phyloP scores from a whole-genome alignment of 2,329 filamentous ascomycete species.

The Podosphaera aphanis region DNA sequence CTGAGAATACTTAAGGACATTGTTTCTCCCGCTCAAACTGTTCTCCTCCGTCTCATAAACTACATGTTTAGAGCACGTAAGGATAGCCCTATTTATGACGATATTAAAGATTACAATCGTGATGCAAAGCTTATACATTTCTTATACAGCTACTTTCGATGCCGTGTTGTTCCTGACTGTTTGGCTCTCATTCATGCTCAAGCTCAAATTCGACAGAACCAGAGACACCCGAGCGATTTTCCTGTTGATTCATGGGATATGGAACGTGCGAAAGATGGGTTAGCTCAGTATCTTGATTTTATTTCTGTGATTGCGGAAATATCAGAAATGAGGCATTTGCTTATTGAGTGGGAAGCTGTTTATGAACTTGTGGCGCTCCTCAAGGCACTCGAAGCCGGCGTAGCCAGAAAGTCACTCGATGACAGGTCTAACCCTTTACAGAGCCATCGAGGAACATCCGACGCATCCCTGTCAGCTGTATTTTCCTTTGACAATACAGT shows the following conservation, averaged over 20 bases:
- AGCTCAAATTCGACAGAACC: slow-evolving; percentile 60
- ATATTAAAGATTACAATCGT: slow-evolving; percentile 27
- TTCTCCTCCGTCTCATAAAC: slow-evolving; percentile 73
- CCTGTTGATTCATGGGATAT: slow-evolving; percentile 93
- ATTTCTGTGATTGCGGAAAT: slow-evolving; percentile 76
- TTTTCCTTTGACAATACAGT: slow-evolving; percentile 1
- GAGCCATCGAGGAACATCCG: slow-evolving; percentile 17
- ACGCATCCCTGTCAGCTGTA: background rate
- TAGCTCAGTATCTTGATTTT: slow-evolving; percentile 86
- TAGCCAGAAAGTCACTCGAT: slow-evolving; percentile 56
- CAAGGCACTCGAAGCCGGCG: slow-evolving; percentile 66
- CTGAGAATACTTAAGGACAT: slow-evolving; percentile 87
- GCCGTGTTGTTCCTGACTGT: slow-evolving; percentile 79
- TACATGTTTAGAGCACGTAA: slow-evolving; percentile 55
- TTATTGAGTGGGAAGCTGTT: slow-evolving; percentile 79
- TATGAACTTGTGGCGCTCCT: slow-evolving; percentile 75
- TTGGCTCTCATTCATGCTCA: slow-evolving; percentile 87
- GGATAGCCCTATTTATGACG: slow-evolving; percentile 20
- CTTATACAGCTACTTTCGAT: slow-evolving; percentile 77
- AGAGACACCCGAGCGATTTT: slow-evolving; percentile 62
- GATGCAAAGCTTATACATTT: slow-evolving; percentile 55
- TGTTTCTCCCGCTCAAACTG: slow-evolving; percentile 81
- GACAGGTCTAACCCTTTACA: slow-evolving; percentile 17
- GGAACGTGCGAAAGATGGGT: slow-evolving; percentile 84
- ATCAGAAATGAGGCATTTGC: slow-evolving; percentile 55